Base-by-base conservation (phyloP, 768 basidiomycete genomes). In the Leccinum olivaceopallidum region DNA sequence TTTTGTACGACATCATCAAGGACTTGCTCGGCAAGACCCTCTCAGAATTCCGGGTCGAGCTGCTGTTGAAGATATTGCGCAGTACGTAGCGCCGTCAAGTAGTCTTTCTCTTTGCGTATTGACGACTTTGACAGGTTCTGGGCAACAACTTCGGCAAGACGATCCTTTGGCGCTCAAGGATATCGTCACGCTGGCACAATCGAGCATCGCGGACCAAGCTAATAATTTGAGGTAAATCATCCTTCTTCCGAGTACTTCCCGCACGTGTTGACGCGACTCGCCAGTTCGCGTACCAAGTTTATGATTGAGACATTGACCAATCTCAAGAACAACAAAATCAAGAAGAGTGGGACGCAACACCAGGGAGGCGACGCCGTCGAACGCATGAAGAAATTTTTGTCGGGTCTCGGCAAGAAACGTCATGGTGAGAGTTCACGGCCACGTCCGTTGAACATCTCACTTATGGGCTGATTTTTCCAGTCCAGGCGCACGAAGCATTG, bases 291-390 rank as follows among this genome's bases (percentile, higher is more conserved):
- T 48, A 90, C 93, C 12, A 85, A 86, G n/a, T 98, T 98, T 77
- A 97, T 98, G 95, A 78, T 97, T 60, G 97, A 98, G 75, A 95
- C 93, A 0, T 79, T 99, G 32, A 84, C 83, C 6, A 94, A 95
- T 72, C 82, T 98, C 58, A 96, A 96, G 73, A 96, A 94, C 71
- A 96, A 95, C 76, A 95, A 91, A 72, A 67, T 83, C 56, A 92
- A 89, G 71, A 78, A 84, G 57, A 80, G 82, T 5, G 84, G 77
- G 1, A 82, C 84, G 1, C 86, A 88, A 60, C 86, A 87, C 60
- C 87, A 89, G 61, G 89, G 87, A 6, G 81, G 81, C 3, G 90
- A 94, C 53, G 85, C 92, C 3, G 87, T 92, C 6, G 88, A 89
- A 61, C 79, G 90, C 39, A 87, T 98, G 87, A 95, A 93, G 76